phyloP scores from a whole-genome alignment of 2,329 filamentous ascomycete species.

The Penicillium sp. region DNA sequence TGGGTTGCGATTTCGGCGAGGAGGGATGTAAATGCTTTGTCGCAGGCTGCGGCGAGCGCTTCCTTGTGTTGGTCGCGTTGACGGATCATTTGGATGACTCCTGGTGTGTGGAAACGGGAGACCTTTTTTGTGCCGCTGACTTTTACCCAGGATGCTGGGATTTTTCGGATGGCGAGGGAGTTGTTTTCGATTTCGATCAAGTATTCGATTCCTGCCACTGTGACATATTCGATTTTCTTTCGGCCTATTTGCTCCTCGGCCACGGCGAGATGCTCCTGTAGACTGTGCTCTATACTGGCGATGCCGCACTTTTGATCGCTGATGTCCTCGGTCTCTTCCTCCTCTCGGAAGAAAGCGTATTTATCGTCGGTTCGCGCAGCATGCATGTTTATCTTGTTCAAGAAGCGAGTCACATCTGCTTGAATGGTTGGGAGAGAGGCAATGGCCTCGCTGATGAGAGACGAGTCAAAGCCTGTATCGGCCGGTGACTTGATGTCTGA shows the following conservation, averaged over 20 bases:
- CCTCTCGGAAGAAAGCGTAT: conserved; percentile 88
- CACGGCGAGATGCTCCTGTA: conserved; percentile 73
- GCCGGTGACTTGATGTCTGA: conserved; percentile 65
- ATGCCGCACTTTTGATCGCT: conserved; percentile 88
- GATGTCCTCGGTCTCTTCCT: conserved; percentile 86
- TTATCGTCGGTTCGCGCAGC: conserved; percentile 89
- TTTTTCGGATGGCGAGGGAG: conserved; percentile 72
- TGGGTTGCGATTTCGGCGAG: conserved; percentile 75
- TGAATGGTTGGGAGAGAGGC: conserved; percentile 76
- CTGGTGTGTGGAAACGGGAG: conserved; percentile 91
- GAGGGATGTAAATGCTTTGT: conserved; percentile 75
- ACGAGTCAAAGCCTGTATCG: conserved; percentile 73
- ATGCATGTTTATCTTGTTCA: conserved; percentile 82
- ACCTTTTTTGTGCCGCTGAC: conserved; percentile 92
- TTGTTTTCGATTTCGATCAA: conserved; percentile 87
- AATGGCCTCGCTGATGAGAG: conserved; percentile 72
- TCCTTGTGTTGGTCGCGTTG: conserved; percentile 96
- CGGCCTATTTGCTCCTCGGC: conserved; percentile 75
- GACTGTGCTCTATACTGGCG: conserved; percentile 85
- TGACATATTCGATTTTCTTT: conserved; percentile 76
- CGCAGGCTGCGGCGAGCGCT: conserved; percentile 87
- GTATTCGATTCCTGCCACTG: conserved; percentile 89
- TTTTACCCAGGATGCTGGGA: conserved; percentile 93
- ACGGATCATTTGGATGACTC: conserved; percentile 78
- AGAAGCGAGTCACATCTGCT: conserved; percentile 71